These are phyloP conservation scores for Colletotrichum tabaci DNA, from an alignment of 2,329 filamentous ascomycete genomes.

Conservation along the genomic window DNA sequence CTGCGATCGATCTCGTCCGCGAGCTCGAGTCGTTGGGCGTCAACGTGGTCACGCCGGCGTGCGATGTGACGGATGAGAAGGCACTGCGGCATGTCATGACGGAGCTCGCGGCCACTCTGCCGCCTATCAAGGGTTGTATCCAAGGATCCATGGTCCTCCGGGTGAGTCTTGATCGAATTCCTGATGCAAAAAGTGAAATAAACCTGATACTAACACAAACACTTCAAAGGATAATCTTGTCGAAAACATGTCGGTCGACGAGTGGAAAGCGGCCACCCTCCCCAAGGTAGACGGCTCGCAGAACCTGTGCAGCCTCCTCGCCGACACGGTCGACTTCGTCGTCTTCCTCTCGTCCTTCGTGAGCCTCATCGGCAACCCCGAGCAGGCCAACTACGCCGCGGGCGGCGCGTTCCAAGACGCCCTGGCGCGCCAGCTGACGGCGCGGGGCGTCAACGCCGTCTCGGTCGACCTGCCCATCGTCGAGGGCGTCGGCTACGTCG, in stretches of 20 bases:
- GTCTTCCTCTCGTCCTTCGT: conserved; percentile 52
- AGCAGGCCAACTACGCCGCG: conserved; percentile 61
- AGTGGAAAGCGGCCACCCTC: conserved; percentile 41
- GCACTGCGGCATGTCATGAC: conserved; percentile 17
- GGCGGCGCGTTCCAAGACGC: conserved; percentile 60
- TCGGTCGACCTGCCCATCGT: conserved; percentile 69
- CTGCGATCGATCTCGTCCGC: conserved; percentile 42
- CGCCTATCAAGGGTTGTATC: conserved; percentile 38
- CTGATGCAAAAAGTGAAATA: no score
- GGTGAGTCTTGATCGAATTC: conserved; percentile 24
- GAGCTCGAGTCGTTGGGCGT: conserved; percentile 36
- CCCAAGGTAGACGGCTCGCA: conserved; percentile 54
- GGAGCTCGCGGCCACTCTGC: conserved; percentile 15
- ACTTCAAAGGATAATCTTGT: conserved; percentile 39
- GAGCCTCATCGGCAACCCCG: conserved; percentile 47
- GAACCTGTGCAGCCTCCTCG: conserved; percentile 51
- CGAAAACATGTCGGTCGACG: conserved; percentile 39
- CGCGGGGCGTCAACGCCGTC: conserved; percentile 58
- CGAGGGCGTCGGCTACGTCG: conserved; percentile 64
- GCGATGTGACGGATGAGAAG: conserved; percentile 42
- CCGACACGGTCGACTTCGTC: conserved; percentile 52
- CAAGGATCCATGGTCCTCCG: conserved; percentile 45
- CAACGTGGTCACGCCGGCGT: conserved; percentile 37
- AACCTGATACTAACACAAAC: neutral
- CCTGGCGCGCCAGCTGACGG: conserved; percentile 57